Evolutionary conservation across 306 rosid genomes (phyloP).

Genomic region (Rubus parviflorus): DNA sequence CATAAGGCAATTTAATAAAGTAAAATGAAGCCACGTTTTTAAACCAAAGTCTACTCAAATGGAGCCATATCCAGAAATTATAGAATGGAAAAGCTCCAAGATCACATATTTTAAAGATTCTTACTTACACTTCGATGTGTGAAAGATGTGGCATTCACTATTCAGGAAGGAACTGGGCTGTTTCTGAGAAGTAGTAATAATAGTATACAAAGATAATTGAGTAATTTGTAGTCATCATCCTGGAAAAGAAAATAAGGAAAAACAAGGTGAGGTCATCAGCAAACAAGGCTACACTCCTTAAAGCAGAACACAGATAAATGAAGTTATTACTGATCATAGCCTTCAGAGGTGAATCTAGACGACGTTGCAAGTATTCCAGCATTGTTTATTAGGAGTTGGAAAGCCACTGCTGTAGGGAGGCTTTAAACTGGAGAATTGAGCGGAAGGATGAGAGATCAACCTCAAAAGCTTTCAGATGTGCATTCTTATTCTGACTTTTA

Average conservation of each 20-base stretch:
- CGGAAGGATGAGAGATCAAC: slow-evolving; percentile 63
- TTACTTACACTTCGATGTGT: slow-evolving; percentile 67
- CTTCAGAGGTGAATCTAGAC: slow-evolving; percentile 62
- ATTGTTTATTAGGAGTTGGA: slow-evolving; percentile 73
- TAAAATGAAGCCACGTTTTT: background rate
- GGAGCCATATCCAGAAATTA: too few species aligned
- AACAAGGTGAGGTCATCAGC: too few species aligned
- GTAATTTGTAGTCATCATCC: slow-evolving; percentile 84
- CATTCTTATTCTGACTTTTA: slow-evolving; percentile 52
- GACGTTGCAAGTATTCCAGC: slow-evolving; percentile 91
- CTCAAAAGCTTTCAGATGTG: slow-evolving; percentile 62
- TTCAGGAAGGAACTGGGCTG: slow-evolving; percentile 65
- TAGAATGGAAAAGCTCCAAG: background rate
- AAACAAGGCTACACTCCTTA: background rate
- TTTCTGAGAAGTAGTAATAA: slow-evolving; percentile 68
- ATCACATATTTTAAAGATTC: slow-evolving; percentile 1
- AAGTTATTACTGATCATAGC: slow-evolving; percentile 32
- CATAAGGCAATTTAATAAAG: background rate
- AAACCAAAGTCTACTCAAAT: too few species aligned
- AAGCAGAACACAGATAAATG: slow-evolving; percentile 26
- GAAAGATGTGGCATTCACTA: slow-evolving; percentile 80
- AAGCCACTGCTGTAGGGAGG: slow-evolving; percentile 72
- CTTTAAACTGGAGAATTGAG: slow-evolving; percentile 54
- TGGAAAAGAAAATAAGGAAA: slow-evolving; percentile 20
- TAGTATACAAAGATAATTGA: slow-evolving; percentile 61